phyloP scores from a whole-genome alignment of 805 yeast species.

The Sugiyamaella boreocaroliniensis region DNA sequence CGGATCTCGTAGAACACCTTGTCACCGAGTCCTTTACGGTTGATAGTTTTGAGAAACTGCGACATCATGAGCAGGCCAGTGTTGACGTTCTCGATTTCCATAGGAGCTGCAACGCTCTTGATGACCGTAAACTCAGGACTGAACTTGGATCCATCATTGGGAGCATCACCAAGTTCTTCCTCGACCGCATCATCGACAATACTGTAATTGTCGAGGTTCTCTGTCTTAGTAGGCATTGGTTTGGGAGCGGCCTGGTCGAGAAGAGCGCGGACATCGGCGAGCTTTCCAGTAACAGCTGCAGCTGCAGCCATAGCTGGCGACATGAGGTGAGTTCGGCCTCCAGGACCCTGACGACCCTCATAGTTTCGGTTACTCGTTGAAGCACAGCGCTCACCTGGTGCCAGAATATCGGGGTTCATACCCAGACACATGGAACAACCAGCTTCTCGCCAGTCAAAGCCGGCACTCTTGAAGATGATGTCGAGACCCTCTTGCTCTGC shows the following conservation, averaged over 20 bases:
- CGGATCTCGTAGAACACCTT: conserved; percentile 91
- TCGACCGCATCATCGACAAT: conserved; percentile 26
- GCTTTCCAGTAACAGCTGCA: conserved; percentile 86
- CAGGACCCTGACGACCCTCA: conserved; percentile 98
- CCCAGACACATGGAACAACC: conserved; percentile 99
- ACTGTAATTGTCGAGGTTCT: conserved; percentile 46
- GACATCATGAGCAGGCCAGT: conserved; percentile 98
- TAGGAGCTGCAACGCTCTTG: conserved; percentile 84
- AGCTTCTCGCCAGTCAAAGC: conserved; percentile 98
- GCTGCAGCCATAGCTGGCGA: conserved; percentile 99
- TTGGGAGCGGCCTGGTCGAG: not conserved
- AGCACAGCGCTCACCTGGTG: conserved; percentile 95
- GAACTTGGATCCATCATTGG: conserved; percentile 37
- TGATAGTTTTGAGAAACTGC: conserved; percentile 93
- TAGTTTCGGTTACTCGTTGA: conserved; percentile 97
- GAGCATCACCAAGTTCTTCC: conserved; percentile 29
- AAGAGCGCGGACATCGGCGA: conserved; percentile 75
- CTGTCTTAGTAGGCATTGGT: conserved; percentile 36
- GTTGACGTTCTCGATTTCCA: conserved; percentile 90
- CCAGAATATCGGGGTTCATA: conserved; percentile 95
- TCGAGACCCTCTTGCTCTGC: conserved; percentile 94
- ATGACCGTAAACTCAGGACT: conserved; percentile 72
- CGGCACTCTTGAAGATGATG: conserved; percentile 81
- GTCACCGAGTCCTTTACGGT: conserved; percentile 82
- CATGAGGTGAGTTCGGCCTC: conserved; percentile 92